Evolutionary conservation across 2,329 filamentous ascomycete species (phyloP).

Genomic region (Colletotrichum sp.): DNA sequence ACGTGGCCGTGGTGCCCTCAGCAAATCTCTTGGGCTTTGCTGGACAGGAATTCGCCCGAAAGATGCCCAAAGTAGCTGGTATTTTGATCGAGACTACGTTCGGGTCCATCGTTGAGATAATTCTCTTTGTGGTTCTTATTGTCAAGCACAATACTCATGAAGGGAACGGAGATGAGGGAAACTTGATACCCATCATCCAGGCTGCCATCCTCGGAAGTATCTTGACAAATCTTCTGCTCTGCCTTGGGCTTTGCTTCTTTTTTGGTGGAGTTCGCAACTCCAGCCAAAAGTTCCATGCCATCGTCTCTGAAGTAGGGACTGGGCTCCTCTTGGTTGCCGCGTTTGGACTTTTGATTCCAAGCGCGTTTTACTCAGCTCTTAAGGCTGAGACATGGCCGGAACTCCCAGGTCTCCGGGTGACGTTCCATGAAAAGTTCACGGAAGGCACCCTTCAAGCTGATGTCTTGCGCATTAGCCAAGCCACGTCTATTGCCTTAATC

Average conservation of each 20-base stretch:
- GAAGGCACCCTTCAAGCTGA: conserved; percentile 45
- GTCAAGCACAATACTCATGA: conserved; percentile 30
- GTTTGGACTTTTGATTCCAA: conserved; percentile 39
- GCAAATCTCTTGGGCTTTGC: conserved; percentile 54
- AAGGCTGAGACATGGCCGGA: conserved; percentile 30
- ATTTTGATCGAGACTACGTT: conserved; percentile 57
- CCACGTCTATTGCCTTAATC: conserved; percentile 66
- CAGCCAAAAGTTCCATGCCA: conserved; percentile 67
- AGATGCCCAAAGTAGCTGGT: conserved; percentile 67
- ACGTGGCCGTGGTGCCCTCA: conserved; percentile 54
- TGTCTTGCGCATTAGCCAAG: conserved; percentile 64
- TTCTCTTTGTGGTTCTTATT: conserved; percentile 71
- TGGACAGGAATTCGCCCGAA: conserved; percentile 67
- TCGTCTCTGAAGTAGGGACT: conserved; percentile 71
- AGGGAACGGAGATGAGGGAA: conserved; percentile 34
- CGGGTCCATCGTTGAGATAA: conserved; percentile 71
- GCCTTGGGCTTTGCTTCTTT: conserved; percentile 71
- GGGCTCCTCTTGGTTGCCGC: conserved; percentile 68
- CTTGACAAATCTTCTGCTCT: conserved; percentile 70
- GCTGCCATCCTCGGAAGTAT: conserved; percentile 74
- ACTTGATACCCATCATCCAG: conserved; percentile 65
- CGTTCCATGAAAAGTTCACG: conserved; percentile 33
- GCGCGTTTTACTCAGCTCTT: conserved; percentile 40
- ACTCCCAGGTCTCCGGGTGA: conserved; percentile 21
- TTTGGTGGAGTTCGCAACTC: conserved; percentile 65